A percentile compares a stretch with the other conserved stretches of the same genome.
Conservation (phyloP, 352 stramenopile species). For the Lagenidium giganteum region DNA sequence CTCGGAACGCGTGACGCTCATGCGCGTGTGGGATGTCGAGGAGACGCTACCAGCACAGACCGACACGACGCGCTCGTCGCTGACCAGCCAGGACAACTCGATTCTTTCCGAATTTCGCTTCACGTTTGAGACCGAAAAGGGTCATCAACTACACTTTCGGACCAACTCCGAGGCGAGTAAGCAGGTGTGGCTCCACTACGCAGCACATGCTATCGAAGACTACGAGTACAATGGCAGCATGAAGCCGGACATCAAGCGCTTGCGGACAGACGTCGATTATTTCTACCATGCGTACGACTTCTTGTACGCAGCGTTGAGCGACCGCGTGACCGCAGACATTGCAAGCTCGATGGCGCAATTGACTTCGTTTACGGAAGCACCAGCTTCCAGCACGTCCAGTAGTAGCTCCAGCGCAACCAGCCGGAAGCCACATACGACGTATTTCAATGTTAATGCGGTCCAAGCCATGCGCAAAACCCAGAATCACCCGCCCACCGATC, state of each 20-base stretch:
- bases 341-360: not conserved
- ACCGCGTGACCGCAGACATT: conserved; percentile 38
- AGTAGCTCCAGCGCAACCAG: no score
- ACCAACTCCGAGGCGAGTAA: conserved; percentile 80
- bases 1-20: conserved; percentile 67
- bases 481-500: conserved; percentile 42
- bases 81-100: not conserved
- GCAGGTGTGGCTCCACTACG: conserved; percentile 77
- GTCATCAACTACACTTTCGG: conserved; percentile 82
- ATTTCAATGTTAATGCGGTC: conserved; percentile 39
- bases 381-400: conserved; percentile 17
- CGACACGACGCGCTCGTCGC: not conserved
- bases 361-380: not conserved
- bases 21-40: conserved; percentile 71
- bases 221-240: conserved; percentile 31
- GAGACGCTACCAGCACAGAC: conserved; percentile 17
- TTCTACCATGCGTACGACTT: conserved; percentile 81
- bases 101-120: conserved; percentile 60
- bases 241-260: conserved; percentile 16
- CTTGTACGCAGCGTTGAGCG: conserved; percentile 53
- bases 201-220: conserved; percentile 53
- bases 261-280: conserved; percentile 54
- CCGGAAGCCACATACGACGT: conserved; percentile 46
- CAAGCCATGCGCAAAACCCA: conserved; percentile 48
- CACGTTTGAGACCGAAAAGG: conserved; percentile 76